Percentiles rank a stretch among this genome's conserved stretches.
phyloP scores from a whole-genome alignment of 257 asterid genomes.

The Craterostigma plantagineum region DNA sequence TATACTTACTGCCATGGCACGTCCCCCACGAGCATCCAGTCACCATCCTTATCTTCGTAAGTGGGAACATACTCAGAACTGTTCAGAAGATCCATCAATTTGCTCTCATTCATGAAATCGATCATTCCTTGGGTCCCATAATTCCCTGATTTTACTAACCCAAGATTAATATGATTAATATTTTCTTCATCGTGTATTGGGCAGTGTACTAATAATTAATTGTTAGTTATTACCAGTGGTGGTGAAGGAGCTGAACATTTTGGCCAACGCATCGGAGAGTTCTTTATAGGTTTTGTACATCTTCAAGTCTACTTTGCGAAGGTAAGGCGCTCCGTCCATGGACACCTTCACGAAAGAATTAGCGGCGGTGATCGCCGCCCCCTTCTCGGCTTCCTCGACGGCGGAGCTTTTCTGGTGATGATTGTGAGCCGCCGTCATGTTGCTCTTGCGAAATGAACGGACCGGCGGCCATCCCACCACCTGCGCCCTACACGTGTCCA shows the following conservation, averaged over 20 bases:
- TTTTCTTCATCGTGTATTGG: no score
- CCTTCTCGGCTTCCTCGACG: constrained; percentile 16
- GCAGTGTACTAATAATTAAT: no score
- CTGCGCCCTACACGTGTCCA: constrained; percentile 39
- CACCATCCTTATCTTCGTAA: constrained; percentile 89
- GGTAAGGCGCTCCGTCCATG: constrained; percentile 40
- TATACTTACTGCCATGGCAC: constrained; percentile 72
- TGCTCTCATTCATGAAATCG: constrained; percentile 46
- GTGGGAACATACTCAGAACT: constrained; percentile 76
- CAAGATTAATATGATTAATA: no score
- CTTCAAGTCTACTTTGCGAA: constrained; percentile 33
- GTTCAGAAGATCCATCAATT: constrained; percentile 56
- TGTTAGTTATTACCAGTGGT: constrained; percentile 15
- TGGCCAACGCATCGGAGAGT: constrained; percentile 33
- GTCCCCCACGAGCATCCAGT: constrained; percentile 97
- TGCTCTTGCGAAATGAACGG: constrained; percentile 63
- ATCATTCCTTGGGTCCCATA: constrained; percentile 39
- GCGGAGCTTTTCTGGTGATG: constrained; percentile 15
- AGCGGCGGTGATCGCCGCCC: no score
- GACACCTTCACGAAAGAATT: constrained; percentile 35
- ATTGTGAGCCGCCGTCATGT: constrained; percentile 18
- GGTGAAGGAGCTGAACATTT: constrained; percentile 46
- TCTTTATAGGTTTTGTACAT: constrained; percentile 23
- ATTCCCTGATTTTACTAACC: constrained; percentile 13
- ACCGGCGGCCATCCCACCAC: constrained; percentile 97